Base-by-base conservation (phyloP, 805 yeast species). In the Ogataea nonfermentans region DNA sequence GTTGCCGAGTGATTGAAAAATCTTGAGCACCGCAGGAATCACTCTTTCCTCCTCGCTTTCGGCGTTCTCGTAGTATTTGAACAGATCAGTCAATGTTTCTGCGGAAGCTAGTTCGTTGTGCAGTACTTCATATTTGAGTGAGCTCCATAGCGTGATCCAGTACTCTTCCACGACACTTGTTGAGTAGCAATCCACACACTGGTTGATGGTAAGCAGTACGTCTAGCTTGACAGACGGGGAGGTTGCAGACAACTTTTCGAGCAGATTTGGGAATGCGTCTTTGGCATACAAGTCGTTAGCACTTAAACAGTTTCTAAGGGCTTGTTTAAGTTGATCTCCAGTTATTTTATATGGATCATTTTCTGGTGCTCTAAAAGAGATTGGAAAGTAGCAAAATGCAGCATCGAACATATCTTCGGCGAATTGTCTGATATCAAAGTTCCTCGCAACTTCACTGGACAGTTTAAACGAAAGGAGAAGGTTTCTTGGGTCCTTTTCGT, bases 401-500 rank as follows among this genome's bases (percentile, higher is more conserved):
- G 84, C 78, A 57, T 93, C 99, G 57, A 90, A 95, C 43, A 93
- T 59, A 8, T 85, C 87, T 48, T 83, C 82, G 23, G 74, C 55
- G 53, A 59, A 65, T n/a, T 61, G 58, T 29, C 61, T 48, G 35
- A 76, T 67, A 3, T 67, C 63, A 19, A 78, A 65, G 3, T 51
- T 52, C 14, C 55, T 43, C 13, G 79, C 68, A 10, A 90, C 73
- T 4, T 37, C 29, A 9, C 59, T 48, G 48, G 81, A 78, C 30
- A 88, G 54, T 4, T 67, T 58, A 51, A 91, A 86, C 2, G 95
- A 84, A 2, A 74, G 45, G 51, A 93, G 57, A 46, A 93, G 67
- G 61, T 95, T 93, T 44, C 84, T 73, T 3, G 99, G 99, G 61
- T 93, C 99, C 53, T 93, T 95, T 56, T 93, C 99, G 26, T 95